Percentiles rank a stretch among this genome's conserved stretches.
Evolutionary conservation across 768 basidiomycete species (phyloP).

Genomic region (Leccinum barrowsii): DNA sequence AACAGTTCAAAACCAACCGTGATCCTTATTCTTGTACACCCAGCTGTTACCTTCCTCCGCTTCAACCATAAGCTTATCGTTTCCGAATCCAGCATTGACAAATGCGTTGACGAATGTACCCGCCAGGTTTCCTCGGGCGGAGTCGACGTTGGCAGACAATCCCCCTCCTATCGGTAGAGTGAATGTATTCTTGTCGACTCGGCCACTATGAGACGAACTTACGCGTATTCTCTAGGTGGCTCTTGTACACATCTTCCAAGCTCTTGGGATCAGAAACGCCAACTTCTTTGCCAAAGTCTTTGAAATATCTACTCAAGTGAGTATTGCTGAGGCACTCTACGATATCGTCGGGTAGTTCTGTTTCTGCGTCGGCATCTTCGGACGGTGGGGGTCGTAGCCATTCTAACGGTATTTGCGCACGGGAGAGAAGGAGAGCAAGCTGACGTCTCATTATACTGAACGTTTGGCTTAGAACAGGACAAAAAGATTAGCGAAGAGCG

Average conservation of each 20-base stretch:
- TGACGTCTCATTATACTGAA: conserved; percentile 87
- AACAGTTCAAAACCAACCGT: conserved; percentile 51
- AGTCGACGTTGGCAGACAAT: conserved; percentile 78
- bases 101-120: conserved; percentile 99
- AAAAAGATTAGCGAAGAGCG: not conserved
- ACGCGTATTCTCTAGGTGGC: conserved; percentile 90
- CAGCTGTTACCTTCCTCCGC: conserved; percentile 96
- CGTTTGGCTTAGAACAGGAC: not conserved
- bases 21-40: conserved; percentile 99
- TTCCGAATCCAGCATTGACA: conserved; percentile 97
- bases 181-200: not conserved
- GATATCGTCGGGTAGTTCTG: conserved; percentile 77
- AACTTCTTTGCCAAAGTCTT: conserved; percentile 89
- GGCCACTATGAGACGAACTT: conserved; percentile 20
- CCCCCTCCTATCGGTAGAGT: conserved; percentile 47
- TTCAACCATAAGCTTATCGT: conserved; percentile 97
- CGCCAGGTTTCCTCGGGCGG: conserved; percentile 90
- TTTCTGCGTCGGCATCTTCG: conserved; percentile 51
- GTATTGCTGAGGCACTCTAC: conserved; percentile 84
- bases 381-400: conserved; percentile 68
- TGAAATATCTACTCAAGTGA: conserved; percentile 79
- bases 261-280: conserved; percentile 87
- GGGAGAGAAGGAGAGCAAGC: conserved; percentile 89
- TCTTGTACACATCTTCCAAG: conserved; percentile 96
- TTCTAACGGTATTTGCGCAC: conserved; percentile 85